phyloP scores from a whole-genome alignment of 768 basidiomycete genomes.

The Phanerochaete sordida region DNA sequence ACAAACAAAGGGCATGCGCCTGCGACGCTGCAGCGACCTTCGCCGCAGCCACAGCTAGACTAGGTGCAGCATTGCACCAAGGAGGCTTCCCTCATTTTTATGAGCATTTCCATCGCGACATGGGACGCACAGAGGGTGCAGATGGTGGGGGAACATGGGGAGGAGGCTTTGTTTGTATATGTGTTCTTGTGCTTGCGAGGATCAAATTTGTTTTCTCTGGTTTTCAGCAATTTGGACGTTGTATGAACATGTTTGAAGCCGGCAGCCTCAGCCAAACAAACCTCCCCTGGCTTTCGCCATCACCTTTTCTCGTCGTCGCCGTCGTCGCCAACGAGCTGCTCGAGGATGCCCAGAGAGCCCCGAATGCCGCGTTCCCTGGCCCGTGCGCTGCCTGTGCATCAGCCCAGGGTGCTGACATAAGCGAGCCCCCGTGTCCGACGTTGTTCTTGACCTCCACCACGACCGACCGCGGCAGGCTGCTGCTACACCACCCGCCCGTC shows the following conservation, averaged over 20 bases:
- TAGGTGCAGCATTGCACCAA: background rate
- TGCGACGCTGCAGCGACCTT: background rate
- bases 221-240: conserved; percentile 72
- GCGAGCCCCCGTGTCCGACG: conserved; percentile 10
- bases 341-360: background rate
- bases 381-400: conserved; percentile 23
- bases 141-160: background rate
- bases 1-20: background rate
- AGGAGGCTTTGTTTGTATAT: conserved; percentile 26
- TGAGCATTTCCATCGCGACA: background rate
- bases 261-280: conserved; percentile 35
- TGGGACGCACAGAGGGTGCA: background rate
- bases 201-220: conserved; percentile 67
- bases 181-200: conserved; percentile 31
- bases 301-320: conserved; percentile 19
- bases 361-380: conserved; percentile 12
- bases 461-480: conserved; percentile 23
- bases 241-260: conserved; percentile 59
- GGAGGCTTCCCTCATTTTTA: background rate
- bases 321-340: conserved; percentile 23
- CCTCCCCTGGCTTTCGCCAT: conserved; percentile 21
- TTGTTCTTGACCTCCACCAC: conserved; percentile 13
- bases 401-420: conserved; percentile 26
- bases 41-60: background rate
- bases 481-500: conserved; percentile 16